These are phyloP conservation scores for Brasenia schreberi DNA, from an alignment of 164 flowering plant species.

Conservation along the genomic window DNA sequence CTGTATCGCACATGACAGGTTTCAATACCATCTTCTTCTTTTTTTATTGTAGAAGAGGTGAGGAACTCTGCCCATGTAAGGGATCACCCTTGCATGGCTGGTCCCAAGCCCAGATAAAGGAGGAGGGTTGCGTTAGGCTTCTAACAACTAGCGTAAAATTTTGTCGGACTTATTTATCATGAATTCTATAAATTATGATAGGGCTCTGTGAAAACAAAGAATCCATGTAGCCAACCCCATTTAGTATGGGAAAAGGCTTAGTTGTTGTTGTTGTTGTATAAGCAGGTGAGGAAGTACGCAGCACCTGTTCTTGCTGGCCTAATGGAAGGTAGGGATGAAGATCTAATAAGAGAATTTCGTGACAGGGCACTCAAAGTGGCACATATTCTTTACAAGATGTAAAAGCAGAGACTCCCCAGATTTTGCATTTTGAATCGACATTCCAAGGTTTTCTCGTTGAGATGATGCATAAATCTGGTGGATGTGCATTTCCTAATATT, in stretches of 20 bases:
- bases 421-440: conserved; percentile 25
- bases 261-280: neutral
- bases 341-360: conserved; percentile 64
- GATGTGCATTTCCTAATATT: neutral
- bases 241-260: no score
- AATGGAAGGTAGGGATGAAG: conserved; percentile 81
- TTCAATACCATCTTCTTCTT: neutral
- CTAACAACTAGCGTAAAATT: no score
- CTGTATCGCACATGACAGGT: neutral
- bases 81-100: no score
- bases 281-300: conserved; percentile 95
- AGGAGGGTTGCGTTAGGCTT: no score
- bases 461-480: neutral
- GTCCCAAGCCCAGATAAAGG: no score
- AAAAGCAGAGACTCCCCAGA: conserved; percentile 23
- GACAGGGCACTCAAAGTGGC: conserved; percentile 63
- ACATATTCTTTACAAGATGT: conserved; percentile 27
- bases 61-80: no score
- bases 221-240: no score
- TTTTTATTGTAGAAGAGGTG: no score
- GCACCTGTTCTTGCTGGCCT: conserved; percentile 93
- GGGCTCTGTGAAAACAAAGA: no score
- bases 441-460: conserved; percentile 60
- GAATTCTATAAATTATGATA: no score
- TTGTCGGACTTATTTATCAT: no score